Evolutionary conservation across 495 filamentous ascomycete species (phyloP), one percentile per base, ranked within the genome.

Genomic region (Xylona heveae): DNA sequence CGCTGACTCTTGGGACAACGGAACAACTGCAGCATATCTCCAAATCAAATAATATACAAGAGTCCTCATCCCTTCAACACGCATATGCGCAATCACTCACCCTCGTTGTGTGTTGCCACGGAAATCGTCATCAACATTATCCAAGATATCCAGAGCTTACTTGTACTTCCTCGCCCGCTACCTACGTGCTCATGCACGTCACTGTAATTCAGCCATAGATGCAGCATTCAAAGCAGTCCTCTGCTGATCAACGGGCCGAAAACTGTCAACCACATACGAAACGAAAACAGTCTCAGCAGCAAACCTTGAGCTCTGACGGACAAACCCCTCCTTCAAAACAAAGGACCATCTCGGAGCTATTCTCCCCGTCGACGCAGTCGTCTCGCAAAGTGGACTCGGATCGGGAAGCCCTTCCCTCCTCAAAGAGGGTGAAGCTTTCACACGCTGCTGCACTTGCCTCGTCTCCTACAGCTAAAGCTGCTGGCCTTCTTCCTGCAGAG

Each of bases 311-410:
- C 15, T 9, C 23, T 24, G 33, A 35, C 14, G 15, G 22, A 14
- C 12, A 18, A n/a, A 29, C 27, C 19, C 14, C 28, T 10, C 30
- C 21, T 2, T 30, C 12, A 9, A 34, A 24, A 14, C 62, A 63
- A 44, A 52, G 45, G 34, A 59, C 54, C 27, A 58, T 66, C 39
- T 57, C 58, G 22, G 58, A 64, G 36, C 56, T 62, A 28, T 53
- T 66, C 37, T 50, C 40, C 14, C 47, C 48, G 12, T 48, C 54
- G 18, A 44, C 51, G 29, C 56, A 55, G 36, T 36, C 51, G 35
- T 54, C 54, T 12, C 36, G 44, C 35, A 40, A 19, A 37, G 40
- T 16, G 29, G 34, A 17, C 39, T 30, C 25, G 16, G 23, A 15
- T 18, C 30, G 10, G 30, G 39, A 31, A 33, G 23, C 16, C 30